A percentile compares a stretch with the other conserved stretches of the same genome.
Evolutionary conservation across 805 yeast genomes (phyloP).

Genomic region (Teunomyces lycoperdinae): DNA sequence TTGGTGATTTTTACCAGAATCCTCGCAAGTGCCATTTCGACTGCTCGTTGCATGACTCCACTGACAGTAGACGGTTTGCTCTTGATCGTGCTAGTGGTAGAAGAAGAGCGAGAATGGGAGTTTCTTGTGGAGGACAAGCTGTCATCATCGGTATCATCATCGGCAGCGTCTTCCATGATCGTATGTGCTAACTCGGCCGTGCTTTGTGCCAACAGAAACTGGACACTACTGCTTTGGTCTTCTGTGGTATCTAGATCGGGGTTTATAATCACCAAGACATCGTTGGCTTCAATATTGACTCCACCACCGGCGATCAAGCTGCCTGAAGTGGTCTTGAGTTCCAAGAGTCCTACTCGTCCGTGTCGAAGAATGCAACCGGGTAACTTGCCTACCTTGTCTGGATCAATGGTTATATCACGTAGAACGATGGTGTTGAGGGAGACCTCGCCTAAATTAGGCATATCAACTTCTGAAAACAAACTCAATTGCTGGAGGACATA

Average conservation of each 20-base stretch:
- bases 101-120: constrained; percentile 7
- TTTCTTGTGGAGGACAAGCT: constrained; percentile 3
- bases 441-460: constrained; percentile 74
- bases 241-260: constrained; percentile 32
- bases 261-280: constrained; percentile 45
- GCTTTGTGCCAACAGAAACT: constrained; percentile 64
- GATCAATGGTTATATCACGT: constrained; percentile 66
- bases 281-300: constrained; percentile 56
- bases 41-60: constrained; percentile 59
- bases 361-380: constrained; percentile 63
- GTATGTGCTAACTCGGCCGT: constrained; percentile 72
- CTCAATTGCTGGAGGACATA: constrained; percentile 80
- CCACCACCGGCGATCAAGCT: constrained; percentile 77
- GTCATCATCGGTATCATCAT: constrained; percentile 13
- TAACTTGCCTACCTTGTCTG: constrained; percentile 59
- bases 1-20: constrained; percentile 50
- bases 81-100: constrained; percentile 16
- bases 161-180: constrained; percentile 25
- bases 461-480: constrained; percentile 76
- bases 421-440: constrained; percentile 55
- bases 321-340: constrained; percentile 43
- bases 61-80: constrained; percentile 42
- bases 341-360: constrained; percentile 57
- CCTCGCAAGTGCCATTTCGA: constrained; percentile 64
- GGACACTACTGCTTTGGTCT: constrained; percentile 29